Evolutionary conservation across 331 rosid genomes (phyloP).

Genomic region (Cucumis variabilis): DNA sequence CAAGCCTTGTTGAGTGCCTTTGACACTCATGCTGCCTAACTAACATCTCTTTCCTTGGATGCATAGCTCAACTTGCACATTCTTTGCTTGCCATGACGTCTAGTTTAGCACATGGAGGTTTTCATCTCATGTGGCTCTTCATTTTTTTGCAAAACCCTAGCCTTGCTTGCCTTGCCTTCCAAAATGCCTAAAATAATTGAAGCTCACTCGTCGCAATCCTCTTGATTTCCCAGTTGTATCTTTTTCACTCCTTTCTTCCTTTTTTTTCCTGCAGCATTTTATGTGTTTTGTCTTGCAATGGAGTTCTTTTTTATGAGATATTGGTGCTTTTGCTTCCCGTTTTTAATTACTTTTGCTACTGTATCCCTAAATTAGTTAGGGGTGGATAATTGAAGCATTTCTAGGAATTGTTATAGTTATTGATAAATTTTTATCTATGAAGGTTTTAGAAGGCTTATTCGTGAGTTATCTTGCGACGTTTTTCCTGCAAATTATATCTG

Average conservation of each 20-base stretch:
- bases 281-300: background rate
- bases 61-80: no score
- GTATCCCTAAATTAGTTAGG: background rate
- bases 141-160: no score
- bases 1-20: no score
- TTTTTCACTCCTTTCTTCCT: background rate
- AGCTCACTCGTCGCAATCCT: constrained; percentile 82
- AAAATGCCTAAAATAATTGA: no score
- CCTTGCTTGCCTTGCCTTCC: no score
- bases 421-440: background rate
- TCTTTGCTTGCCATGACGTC: no score
- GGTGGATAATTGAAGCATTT: background rate
- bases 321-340: background rate
- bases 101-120: no score
- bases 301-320: background rate
- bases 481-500: background rate
- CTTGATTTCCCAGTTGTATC: constrained; percentile 78
- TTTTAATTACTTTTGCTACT: background rate
- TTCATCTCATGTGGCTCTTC: no score
- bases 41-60: no score
- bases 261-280: background rate
- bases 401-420: background rate
- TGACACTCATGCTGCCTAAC: no score
- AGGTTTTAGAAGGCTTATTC: background rate
- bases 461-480: background rate